Evolutionary conservation across 495 filamentous ascomycete genomes (phyloP).

Genomic region (Talaromyces stipitatus): DNA sequence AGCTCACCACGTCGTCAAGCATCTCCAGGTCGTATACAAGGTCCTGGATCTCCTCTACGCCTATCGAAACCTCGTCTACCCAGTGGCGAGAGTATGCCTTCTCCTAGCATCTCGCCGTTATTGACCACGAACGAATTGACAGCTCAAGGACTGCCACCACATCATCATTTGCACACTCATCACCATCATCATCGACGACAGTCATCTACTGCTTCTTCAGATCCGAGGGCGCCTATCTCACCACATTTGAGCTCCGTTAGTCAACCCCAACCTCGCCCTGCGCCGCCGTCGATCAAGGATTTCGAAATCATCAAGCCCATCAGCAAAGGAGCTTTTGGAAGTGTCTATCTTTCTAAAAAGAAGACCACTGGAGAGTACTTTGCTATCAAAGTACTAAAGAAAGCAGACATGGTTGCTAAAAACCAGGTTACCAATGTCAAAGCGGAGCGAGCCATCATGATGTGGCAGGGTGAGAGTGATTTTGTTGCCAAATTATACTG

Average conservation of each 20-base stretch:
- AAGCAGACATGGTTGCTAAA: constrained; percentile 99
- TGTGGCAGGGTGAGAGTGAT: constrained; percentile 99
- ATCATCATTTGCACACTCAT: constrained; percentile 27
- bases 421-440: constrained; percentile 99
- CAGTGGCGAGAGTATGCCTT: constrained; percentile 66
- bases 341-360: constrained; percentile 96
- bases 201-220: constrained; percentile 74
- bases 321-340: constrained; percentile 97
- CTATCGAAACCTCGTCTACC: constrained; percentile 79
- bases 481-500: constrained; percentile 98
- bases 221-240: constrained; percentile 63
- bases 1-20: constrained; percentile 73
- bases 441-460: constrained; percentile 99
- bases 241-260: constrained; percentile 62
- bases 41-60: constrained; percentile 80
- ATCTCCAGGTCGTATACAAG: constrained; percentile 67
- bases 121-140: constrained; percentile 72
- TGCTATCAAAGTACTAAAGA: constrained; percentile 96
- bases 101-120: constrained; percentile 83
- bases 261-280: constrained; percentile 71
- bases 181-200: constrained; percentile 79
- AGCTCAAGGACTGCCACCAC: constrained; percentile 51
- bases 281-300: constrained; percentile 93
- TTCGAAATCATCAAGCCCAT: constrained; percentile 99
- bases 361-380: constrained; percentile 97